Base-by-base conservation (phyloP, 208 protist species). In the Porcisia deanei region DNA sequence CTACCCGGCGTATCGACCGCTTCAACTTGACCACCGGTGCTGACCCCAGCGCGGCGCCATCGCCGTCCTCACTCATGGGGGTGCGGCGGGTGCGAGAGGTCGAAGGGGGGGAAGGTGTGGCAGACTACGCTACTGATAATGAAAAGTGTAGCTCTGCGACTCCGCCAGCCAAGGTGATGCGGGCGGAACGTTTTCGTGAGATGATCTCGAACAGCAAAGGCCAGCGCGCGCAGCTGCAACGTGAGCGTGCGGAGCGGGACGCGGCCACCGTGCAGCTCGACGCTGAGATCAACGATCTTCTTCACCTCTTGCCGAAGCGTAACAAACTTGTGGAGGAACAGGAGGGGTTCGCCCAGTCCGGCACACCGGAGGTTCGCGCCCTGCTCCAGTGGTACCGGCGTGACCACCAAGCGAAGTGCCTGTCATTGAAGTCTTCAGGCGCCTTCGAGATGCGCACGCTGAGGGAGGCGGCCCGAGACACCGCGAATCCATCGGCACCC, bases 281-380 rank as follows among this genome's bases (percentile, higher is more conserved):
- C 61, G 81, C 78, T 55, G 90, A 86, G 71, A 88, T 96, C 74
- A 87, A 90, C 66, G 57, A 37, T 3, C 81, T 96, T 34, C 75
- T 90, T 70, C 92, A 94, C 73, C 79, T 96, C 5, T 74, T 96
- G 53, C 85, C 88, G 41, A 82, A 75, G 39, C 87, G 92, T 16
- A 82, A 94, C 70, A 90, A 88, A 53, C 69, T 77, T 37, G 70
- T 84, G 70, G 90, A 96, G 81, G 90, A 93, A 73, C 80, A 73
- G 71, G 83, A 86, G 45, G 84, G 78, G 6, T 94, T 96, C 61
- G 68, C 79, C 55, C 69, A 69, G 39, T 81, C 76, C 25, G 90
- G 90, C 53, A 94, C 83, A 10, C 83, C 90, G 10, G 80, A 91
- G 77, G 85, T 96, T 72, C 85, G 87, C 2, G 85, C 71, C 9